Base-by-base conservation (phyloP, 2,329 filamentous ascomycete species). In the Botrytis sinoallii region DNA sequence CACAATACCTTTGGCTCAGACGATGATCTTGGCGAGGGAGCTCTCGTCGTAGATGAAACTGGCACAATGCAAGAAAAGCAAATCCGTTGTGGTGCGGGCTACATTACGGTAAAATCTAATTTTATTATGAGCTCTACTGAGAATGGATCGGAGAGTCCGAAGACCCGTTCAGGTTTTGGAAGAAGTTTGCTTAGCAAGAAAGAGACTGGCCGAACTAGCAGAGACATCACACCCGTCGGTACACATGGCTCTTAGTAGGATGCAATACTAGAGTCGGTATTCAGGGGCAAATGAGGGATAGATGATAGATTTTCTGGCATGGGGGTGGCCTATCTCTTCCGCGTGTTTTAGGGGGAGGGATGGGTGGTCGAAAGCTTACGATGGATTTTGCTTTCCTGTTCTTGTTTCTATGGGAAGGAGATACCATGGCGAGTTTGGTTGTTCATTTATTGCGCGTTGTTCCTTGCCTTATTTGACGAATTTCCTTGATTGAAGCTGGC, bases 21-120 rank as follows among this genome's bases (percentile, higher is more conserved):
- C 81, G 91, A 95, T 73, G 89, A 91, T 74, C 87, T 99, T 0
- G 96, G 96, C 71, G 95, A 98, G 80, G 89, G 89, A 8, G 82
- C 92, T n/a, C 97, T 97, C 84, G 95, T 97, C 81, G 89, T 99
- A n/a, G 94, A 95, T 76, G 95, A 99, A 81, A 88, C 86, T 2
- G 88, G 89, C 3, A 84, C 86, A 1, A 89, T 88, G 18, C 85
- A 87, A 46, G 91, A 95, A 78, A 96, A 95, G 85, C 86, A 89
- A 59, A 83, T 99, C 70, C 88, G 85, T 48, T 90, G 95, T 40
- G 95, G 95, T 20, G 86, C 84, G 52, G 94, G 94, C 38, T 87
- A 84, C 1, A 91, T 98, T 1, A 85, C 89, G 0, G 82, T 98
- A 65, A 92, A 90, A 84, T 96, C 92, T 81, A 89, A 85, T 71